Base-by-base conservation (phyloP, 257 asterid species). In the Primulina huaijiensis region DNA sequence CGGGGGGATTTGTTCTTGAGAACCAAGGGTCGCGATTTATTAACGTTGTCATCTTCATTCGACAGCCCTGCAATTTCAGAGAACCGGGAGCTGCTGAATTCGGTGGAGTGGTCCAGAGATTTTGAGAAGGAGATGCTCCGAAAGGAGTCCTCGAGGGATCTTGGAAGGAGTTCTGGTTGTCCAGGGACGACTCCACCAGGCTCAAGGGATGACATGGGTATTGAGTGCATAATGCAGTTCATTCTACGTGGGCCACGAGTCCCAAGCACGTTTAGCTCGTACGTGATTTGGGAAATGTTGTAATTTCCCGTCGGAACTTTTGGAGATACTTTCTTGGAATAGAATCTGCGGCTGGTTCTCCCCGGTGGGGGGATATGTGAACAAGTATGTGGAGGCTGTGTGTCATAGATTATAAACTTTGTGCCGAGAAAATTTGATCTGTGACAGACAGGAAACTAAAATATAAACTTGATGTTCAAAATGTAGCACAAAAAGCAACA, bases 341-440 rank as follows among this genome's bases (percentile, higher is more conserved):
- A 71, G 86, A 92, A 92, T 60, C 97, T 72, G 3, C 96, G 90
- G 85, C 98, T 88, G 17, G 95, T 56, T 75, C 82, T 81, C 59
- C 91, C 95, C 0, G 96, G 88, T 34, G 86, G 84, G 21, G 92
- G 77, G 50, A 80, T 62, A 59, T 80, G 87, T 1, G 90, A 82
- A 73, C 87, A 72, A 40, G 79, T 53, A 27, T 75, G 82, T 6
- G 95, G 90, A 19, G 97, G 92, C 73, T 86, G 97, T 1, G 97
- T 92, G 78, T 90, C 98, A n/a, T 90, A 92, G 34, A 92, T 86
- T 74, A 90, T 88, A 75, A 92, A 92, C 88, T 92, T 92, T 8
- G 98, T 92, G 29, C 98, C 98, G 0, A 92, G 97, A 75, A 92
- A 92, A 82, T 92, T 92, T 30, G 98, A 92, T 75, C 98, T 92